Percentiles rank a stretch among this genome's conserved stretches.
Evolutionary conservation across 148 eudicot genomes (phyloP).

Genomic region (Dysphania ambrosioides): DNA sequence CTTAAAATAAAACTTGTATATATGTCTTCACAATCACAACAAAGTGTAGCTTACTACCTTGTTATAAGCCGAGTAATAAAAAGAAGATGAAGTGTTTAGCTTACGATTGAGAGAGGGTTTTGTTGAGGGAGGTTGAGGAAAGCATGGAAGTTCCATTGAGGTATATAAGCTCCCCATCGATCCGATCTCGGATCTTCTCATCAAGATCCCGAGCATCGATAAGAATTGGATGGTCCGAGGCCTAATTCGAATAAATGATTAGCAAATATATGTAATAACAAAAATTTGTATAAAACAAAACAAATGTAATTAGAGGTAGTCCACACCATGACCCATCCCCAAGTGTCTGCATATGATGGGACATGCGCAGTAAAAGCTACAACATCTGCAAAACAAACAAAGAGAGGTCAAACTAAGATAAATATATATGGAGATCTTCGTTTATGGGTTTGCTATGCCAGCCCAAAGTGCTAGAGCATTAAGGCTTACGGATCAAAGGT

Average conservation of each 20-base stretch:
- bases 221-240: constrained; percentile 56
- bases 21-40: too few relatives aligned
- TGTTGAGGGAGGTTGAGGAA: constrained; percentile 56
- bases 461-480: too few relatives aligned
- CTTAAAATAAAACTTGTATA: too few relatives aligned
- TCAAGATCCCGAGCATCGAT: constrained; percentile 50
- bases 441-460: too few relatives aligned
- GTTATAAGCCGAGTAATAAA: background rate
- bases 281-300: too few relatives aligned
- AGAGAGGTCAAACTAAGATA: background rate
- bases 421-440: too few relatives aligned
- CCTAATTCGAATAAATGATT: constrained; percentile 32
- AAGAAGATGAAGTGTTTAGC: constrained; percentile 11
- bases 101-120: constrained; percentile 52
- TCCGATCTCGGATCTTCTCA: constrained; percentile 46
- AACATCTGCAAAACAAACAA: constrained; percentile 44
- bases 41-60: too few relatives aligned
- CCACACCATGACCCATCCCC: constrained; percentile 90
- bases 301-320: background rate
- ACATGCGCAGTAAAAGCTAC: constrained; percentile 71
- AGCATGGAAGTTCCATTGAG: constrained; percentile 54
- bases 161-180: constrained; percentile 51
- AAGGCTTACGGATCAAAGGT: too few relatives aligned
- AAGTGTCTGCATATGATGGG: constrained; percentile 82
- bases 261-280: background rate